These are phyloP conservation scores for Madurella mycetomatis DNA, from an alignment of 2,329 filamentous ascomycete species.

Conservation along the genomic window DNA sequence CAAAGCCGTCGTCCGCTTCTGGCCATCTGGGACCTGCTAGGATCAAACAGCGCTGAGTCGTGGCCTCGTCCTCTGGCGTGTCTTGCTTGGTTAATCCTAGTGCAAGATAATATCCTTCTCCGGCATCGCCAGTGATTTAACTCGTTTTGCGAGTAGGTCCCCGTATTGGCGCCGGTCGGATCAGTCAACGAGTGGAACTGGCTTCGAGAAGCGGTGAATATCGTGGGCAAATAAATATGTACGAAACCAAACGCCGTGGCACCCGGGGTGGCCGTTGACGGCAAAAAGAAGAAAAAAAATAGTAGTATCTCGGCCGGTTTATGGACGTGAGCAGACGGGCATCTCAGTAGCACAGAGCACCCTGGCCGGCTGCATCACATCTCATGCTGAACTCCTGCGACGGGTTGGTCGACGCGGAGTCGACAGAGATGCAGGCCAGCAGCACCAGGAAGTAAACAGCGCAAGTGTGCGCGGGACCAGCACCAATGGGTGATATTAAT, in stretches of 20 bases:
- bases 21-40: constrained; percentile 28
- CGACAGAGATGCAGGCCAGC: constrained; percentile 13
- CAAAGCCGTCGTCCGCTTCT: constrained; percentile 20
- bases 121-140: constrained; percentile 31
- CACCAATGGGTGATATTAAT: constrained; percentile 26
- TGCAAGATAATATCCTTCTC: constrained; percentile 7
- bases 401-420: constrained; percentile 26
- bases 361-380: constrained; percentile 31
- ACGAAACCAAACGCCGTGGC: constrained; percentile 1
- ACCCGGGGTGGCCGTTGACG: constrained; percentile 14
- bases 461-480: constrained; percentile 11
- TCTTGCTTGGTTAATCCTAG: constrained; percentile 18
- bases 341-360: constrained; percentile 24
- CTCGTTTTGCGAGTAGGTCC: constrained; percentile 11
- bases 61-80: constrained; percentile 23
- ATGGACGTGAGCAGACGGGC: constrained; percentile 22
- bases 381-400: constrained; percentile 32
- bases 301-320: constrained; percentile 26
- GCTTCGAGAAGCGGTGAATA: constrained; percentile 2
- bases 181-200: constrained; percentile 6
- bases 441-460: constrained; percentile 18
- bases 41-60: constrained; percentile 15
- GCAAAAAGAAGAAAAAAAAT: constrained; percentile 9
- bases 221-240: constrained; percentile 7
- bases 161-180: constrained; percentile 9